Conservation (phyloP, 164 flowering plant species). For the Chimonanthus salicifolius region DNA sequence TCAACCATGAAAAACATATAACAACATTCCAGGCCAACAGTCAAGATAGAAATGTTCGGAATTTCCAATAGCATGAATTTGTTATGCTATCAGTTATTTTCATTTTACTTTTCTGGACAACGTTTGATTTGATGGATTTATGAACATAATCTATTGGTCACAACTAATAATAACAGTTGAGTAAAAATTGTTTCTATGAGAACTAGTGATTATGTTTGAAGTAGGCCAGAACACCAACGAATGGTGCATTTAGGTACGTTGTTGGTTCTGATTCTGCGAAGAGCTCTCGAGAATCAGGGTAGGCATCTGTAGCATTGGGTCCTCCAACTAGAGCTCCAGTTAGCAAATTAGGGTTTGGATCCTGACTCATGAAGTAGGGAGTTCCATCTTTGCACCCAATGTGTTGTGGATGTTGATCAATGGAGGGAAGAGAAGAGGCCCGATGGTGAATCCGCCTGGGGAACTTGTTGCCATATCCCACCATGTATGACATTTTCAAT, state of each 20-base stretch:
- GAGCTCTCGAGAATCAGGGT: slow-evolving; percentile 33
- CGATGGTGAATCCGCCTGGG: slow-evolving; percentile 62
- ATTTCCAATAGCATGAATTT: too few relatives aligned
- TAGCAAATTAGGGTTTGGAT: slow-evolving; percentile 47
- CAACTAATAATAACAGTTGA: too few relatives aligned
- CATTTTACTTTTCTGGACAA: too few relatives aligned
- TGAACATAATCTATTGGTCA: too few relatives aligned
- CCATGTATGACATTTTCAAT: slow-evolving; percentile 68
- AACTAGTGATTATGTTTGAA: slow-evolving; percentile 8
- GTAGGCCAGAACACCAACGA: slow-evolving; percentile 59
- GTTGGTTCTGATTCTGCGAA: slow-evolving; percentile 55
- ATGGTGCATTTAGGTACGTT: slow-evolving; percentile 67
- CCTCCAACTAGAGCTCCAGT: slow-evolving; percentile 73
- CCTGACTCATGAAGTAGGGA: slow-evolving; percentile 20
- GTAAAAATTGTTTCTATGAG: too few relatives aligned
- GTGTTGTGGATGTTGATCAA: slow-evolving; percentile 20
- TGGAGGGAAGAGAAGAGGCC: slow-evolving; percentile 51
- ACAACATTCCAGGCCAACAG: too few relatives aligned
- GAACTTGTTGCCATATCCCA: slow-evolving; percentile 58
- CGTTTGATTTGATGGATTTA: too few relatives aligned
- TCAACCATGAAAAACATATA: too few relatives aligned
- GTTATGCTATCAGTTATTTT: too few relatives aligned
- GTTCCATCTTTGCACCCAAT: slow-evolving; percentile 42
- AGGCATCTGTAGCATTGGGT: slow-evolving; percentile 39
- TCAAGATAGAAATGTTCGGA: too few relatives aligned